Evolutionary conservation across 2,329 filamentous ascomycete genomes (phyloP).

Genomic region (Fusarium marasasianum): DNA sequence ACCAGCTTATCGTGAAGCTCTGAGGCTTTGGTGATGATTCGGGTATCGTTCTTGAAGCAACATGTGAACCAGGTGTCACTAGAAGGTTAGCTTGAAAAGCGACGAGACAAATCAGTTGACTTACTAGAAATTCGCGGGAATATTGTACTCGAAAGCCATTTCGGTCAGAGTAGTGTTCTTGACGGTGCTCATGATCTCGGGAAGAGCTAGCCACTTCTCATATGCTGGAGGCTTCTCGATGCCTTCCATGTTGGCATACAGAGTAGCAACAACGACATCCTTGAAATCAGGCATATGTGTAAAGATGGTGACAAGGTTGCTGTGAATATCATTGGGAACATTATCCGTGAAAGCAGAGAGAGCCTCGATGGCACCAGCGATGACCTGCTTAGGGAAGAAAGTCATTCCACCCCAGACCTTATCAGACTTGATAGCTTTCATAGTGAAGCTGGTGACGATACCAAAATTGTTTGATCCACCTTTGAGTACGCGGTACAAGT

Average conservation of each 20-base stretch:
- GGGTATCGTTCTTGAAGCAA: constrained; percentile 26
- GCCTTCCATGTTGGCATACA: constrained; percentile 25
- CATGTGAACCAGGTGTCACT: constrained; percentile 26
- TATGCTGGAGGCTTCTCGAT: constrained; percentile 22
- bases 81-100: not conserved
- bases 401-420: constrained; percentile 33
- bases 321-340: constrained; percentile 16
- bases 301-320: constrained; percentile 19
- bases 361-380: constrained; percentile 14
- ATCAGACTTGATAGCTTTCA: constrained; percentile 36
- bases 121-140: constrained; percentile 26
- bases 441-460: constrained; percentile 44
- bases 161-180: constrained; percentile 27
- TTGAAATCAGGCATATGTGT: constrained; percentile 20
- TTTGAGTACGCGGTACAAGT: constrained; percentile 57
- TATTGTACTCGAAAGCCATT: constrained; percentile 32
- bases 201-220: constrained; percentile 29
- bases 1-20: constrained; percentile 22
- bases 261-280: constrained; percentile 9
- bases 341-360: constrained; percentile 12
- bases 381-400: constrained; percentile 18
- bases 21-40: constrained; percentile 20
- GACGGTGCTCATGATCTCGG: constrained; percentile 21
- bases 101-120: not conserved
- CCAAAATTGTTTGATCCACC: constrained; percentile 57